Conservation (phyloP, 2,329 filamentous ascomycete species). For the Dothistroma pini region DNA sequence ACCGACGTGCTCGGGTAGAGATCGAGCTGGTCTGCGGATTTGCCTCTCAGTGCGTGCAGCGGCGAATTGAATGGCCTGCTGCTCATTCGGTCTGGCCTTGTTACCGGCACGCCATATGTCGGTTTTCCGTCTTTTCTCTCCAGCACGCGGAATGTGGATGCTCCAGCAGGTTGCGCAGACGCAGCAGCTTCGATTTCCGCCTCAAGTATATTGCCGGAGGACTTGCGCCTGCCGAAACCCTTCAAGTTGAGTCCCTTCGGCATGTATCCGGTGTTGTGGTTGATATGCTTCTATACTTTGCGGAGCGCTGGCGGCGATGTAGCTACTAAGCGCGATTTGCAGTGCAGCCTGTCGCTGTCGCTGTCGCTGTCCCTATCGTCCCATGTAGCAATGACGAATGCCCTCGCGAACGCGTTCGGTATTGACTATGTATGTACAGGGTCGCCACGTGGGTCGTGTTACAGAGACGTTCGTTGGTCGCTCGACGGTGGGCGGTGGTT, state of each 20-base stretch:
- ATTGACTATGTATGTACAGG: constrained; percentile 5
- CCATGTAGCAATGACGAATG: not conserved
- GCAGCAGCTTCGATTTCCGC: constrained; percentile 28
- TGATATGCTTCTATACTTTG: not conserved
- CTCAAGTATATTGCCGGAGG: constrained; percentile 53
- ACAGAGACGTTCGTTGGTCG: not conserved
- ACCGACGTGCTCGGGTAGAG: constrained; percentile 20
- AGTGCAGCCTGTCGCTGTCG: not conserved
- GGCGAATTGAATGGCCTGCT: constrained; percentile 36
- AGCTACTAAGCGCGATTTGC: not conserved
- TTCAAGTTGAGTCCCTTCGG: constrained; percentile 54
- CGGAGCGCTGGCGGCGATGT: not conserved
- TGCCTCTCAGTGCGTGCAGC: constrained; percentile 32
- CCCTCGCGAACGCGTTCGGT: not conserved
- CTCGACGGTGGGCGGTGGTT: not conserved
- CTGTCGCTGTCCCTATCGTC: constrained; percentile 5
- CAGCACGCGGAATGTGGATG: constrained; percentile 52
- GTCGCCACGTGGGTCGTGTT: constrained; percentile 6
- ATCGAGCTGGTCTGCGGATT: constrained; percentile 34
- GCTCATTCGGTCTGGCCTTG: constrained; percentile 31
- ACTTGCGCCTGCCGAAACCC: constrained; percentile 52
- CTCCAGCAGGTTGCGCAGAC: constrained; percentile 13
- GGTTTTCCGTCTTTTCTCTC: constrained; percentile 48
- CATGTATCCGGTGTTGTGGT: constrained; percentile 39
- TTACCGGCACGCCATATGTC: constrained; percentile 23